Conservation (phyloP, 305 asterid genomes). For the Fraxinus albicans region DNA sequence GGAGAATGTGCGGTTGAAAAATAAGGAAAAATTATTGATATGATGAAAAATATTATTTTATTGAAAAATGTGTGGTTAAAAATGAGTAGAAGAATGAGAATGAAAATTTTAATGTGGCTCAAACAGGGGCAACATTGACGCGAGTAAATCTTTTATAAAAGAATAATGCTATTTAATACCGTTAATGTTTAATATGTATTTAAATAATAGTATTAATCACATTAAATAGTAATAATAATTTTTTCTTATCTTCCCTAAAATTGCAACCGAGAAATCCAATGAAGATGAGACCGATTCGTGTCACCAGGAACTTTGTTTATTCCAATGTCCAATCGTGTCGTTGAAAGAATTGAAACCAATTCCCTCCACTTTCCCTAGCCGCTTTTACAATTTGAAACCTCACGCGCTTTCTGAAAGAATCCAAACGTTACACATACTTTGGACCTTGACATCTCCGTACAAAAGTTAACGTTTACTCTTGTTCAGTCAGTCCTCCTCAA, state of each 20-base stretch:
- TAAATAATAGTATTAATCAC: too few relatives aligned
- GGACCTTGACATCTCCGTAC: background rate
- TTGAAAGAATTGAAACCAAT: background rate
- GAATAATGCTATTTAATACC: too few relatives aligned
- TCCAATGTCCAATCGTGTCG: background rate
- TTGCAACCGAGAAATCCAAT: background rate
- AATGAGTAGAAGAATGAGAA: too few relatives aligned
- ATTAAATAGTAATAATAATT: too few relatives aligned
- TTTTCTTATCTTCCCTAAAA: background rate
- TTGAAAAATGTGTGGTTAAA: too few relatives aligned
- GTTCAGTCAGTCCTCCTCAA: background rate
- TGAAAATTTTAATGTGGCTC: too few relatives aligned
- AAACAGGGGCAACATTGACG: too few relatives aligned
- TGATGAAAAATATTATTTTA: too few relatives aligned
- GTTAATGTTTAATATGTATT: too few relatives aligned
- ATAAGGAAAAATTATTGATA: too few relatives aligned
- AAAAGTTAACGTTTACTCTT: background rate
- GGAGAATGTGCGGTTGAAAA: too few relatives aligned
- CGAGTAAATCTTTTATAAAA: too few relatives aligned
- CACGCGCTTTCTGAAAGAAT: constrained; percentile 24
- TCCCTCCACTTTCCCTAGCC: background rate
- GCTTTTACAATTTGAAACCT: background rate
- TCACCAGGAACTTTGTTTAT: background rate
- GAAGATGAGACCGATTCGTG: background rate
- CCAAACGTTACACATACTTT: constrained; percentile 33